Evolutionary conservation across 495 filamentous ascomycete species (phyloP), one percentile per base, ranked within the genome.

Genomic region (Trichoderma reesei): DNA sequence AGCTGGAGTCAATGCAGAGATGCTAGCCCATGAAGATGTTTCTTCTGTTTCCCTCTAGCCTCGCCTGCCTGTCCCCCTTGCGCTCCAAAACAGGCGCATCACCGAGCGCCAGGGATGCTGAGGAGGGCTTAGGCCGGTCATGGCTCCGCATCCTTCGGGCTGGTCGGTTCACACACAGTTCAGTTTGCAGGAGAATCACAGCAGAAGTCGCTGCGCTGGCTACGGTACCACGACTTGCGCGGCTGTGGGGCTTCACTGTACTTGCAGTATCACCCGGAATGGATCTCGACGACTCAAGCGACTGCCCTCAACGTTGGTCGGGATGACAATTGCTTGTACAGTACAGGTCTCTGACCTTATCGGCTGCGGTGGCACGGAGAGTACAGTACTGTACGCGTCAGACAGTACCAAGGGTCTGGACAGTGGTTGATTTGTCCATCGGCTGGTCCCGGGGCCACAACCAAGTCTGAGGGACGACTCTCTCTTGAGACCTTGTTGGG

Each of bases 11-110:
- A 56, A 33, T 33, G 51, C 51, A 20, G 44, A 34, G 16, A 33
- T 13, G 20, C 51, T 34, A 56, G 51, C 51, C 51, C 51, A 31
- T 56, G 51, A 26, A 56, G 51, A 34, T 56, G 44, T 48, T 48
- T 48, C 31, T 56, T 31, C 26, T 46, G 4, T n/a, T 13, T 3
- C 42, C 11, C n/a, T n/a, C n/a, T 46, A 46, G 42, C 42, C 42
- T 46, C 16, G 42, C 11, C 42, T n/a, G 42, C 42, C 20, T 56
- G 31, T 34, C 51, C 51, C n/a, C n/a, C n/a, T n/a, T n/a, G n/a
- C n/a, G 10, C 51, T 20, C 51, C 51, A 56, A 31, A 56, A 56
- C 31, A 11, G 51, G 31, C 31, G 20, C 1, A 13, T 10, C 31
- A 20, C 9, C 34, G 51, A 20, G 20, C 51, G 14, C 44, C 44